Percentiles rank a stretch among this genome's conserved stretches.
Conservation (phyloP, 129 eudicot species). For the sunflower (Helianthus annuus) region HanXRQr2.0-SUNRISE NC_035449.2:49678529-49679028, state of each 20-base stretch:
- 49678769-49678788: constrained; percentile 50
- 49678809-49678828: constrained; percentile 53
- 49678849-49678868: constrained; percentile 78
- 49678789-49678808: constrained; percentile 45
- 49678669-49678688: constrained; percentile 71
- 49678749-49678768: constrained; percentile 64
- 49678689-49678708: constrained; percentile 80
- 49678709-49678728: constrained; percentile 63
- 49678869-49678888: constrained; percentile 73
- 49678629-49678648: constrained; percentile 58
- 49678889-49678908: constrained; percentile 70
- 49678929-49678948: constrained; percentile 17
- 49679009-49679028: constrained; percentile 44
- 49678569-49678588: constrained; percentile 64
- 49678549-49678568: constrained; percentile 22
- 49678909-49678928: constrained; percentile 36
- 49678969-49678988: constrained; percentile 35
- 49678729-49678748: constrained; percentile 71
- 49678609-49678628: constrained; percentile 51
- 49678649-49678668: constrained; percentile 44
- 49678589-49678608: constrained; percentile 67
- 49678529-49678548: neutral
- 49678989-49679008: constrained; percentile 37
- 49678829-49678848: constrained; percentile 65
- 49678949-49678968: constrained; percentile 35